These are phyloP conservation scores for Cutaneotrichosporon arboriforme DNA, from an alignment of 1,284 basidiomycete genomes.

Conservation along the genomic window DNA sequence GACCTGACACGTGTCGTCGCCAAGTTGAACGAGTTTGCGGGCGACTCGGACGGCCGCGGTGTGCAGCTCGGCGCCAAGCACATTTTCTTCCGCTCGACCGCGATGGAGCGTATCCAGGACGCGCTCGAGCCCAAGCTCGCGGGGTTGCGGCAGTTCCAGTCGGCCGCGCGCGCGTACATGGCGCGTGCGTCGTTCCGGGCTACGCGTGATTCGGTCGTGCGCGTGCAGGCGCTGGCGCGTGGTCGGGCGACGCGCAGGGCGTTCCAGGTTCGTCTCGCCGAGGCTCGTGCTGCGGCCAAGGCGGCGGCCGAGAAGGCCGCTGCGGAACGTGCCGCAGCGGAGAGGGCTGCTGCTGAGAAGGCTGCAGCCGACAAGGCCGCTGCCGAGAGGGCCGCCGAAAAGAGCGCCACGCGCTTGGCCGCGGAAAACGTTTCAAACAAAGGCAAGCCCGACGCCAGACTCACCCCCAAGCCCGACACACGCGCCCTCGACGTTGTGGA, in stretches of 20 bases:
- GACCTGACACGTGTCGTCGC: slow-evolving; percentile 8
- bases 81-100: slow-evolving; percentile 15
- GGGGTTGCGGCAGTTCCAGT: slow-evolving; percentile 8
- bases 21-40: slow-evolving; percentile 10
- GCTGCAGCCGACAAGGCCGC: slow-evolving; percentile 2
- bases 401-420: not conserved
- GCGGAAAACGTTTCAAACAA: no score
- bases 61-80: slow-evolving; percentile 16
- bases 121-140: slow-evolving; percentile 12
- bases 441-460: not conserved
- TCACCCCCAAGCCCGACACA: not conserved
- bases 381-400: not conserved
- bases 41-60: slow-evolving; percentile 12
- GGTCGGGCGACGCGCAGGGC: not conserved
- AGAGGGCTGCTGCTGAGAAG: not conserved
- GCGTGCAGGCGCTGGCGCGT: not conserved
- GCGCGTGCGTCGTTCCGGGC: not conserved
- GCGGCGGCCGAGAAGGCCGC: slow-evolving; percentile 1
- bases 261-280: slow-evolving; percentile 1
- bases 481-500: not conserved
- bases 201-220: not conserved
- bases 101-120: slow-evolving; percentile 12
- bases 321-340: not conserved
- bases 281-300: slow-evolving; percentile 2
- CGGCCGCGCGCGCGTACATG: not conserved